Base-by-base conservation (phyloP, 2,329 filamentous ascomycete genomes). In the Penicillium sp. region DNA sequence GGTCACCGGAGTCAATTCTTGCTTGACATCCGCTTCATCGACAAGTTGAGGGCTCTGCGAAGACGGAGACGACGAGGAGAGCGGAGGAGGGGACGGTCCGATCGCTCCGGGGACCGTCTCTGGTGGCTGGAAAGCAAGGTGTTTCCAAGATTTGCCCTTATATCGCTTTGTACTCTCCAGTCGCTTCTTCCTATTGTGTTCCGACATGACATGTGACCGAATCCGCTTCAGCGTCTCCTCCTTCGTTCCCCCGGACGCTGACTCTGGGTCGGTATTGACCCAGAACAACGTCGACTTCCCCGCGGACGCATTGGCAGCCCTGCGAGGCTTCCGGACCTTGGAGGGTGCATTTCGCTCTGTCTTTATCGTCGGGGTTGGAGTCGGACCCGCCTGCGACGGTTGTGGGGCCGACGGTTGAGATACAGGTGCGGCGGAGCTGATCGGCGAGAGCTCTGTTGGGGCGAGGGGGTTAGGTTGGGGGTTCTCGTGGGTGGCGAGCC, bases 181-280 rank as follows among this genome's bases (percentile, higher is more conserved):
- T 39, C 71, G 61, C 48, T 74, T 74, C 58, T 73, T 74, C 52
- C 71, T 68, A 56, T 74, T 74, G 51, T 74, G 71, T 50, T 74
- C 71, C 32, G 71, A 73, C 71, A 74, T 74, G 34, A 74, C 71
- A 66, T 74, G 71, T 15, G 71, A 74, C n/a, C 71, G 70, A 42
- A 74, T 74, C 29, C 71, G 68, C 56, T 74, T 74, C 51, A 74
- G 56, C 1, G 70, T 74, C 40, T 73, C 70, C 32, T 73, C 70
- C 24, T 64, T 66, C 10, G 67, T 70, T 8, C 71, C 70, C 44
- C 62, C 63, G 2, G 69, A 65, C n/a, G 68, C 70, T 1, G 71
- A 69, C 47, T 73, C 62, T 8, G 63, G 65, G 46, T 74, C 70
- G 24, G 65, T 69, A 61, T 74, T 62, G 49, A 74, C 71, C 71